phyloP scores from a whole-genome alignment of 306 rosid genomes.

The Vicia faba region DNA sequence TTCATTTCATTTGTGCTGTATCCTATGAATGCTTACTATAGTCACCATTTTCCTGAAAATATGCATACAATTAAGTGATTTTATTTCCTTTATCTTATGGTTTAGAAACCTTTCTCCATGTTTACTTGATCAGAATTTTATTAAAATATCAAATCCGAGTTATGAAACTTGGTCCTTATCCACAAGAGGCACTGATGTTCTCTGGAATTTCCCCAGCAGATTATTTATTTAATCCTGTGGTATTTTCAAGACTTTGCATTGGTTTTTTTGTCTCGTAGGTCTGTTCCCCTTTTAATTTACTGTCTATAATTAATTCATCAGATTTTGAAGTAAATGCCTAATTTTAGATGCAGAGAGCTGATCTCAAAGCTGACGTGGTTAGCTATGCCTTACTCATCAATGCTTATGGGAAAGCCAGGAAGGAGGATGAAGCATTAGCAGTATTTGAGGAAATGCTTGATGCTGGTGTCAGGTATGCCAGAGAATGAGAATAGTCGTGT shows the following conservation, averaged over 20 bases:
- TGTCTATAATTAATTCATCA: slow-evolving; percentile 46
- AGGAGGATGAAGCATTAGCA: slow-evolving; percentile 96
- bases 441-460: slow-evolving; percentile 98
- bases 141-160: not conserved
- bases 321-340: slow-evolving; percentile 55
- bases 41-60: not conserved
- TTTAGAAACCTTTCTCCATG: no score
- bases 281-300: slow-evolving; percentile 41
- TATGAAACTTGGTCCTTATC: slow-evolving; percentile 25
- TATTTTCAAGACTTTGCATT: slow-evolving; percentile 23
- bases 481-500: slow-evolving; percentile 9
- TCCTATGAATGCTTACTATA: not conserved
- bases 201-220: slow-evolving; percentile 14
- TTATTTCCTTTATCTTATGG: not conserved
- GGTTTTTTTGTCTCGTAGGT: slow-evolving; percentile 7
- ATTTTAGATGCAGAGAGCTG: slow-evolving; percentile 96
- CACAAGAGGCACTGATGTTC: slow-evolving; percentile 14
- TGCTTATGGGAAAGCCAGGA: slow-evolving; percentile 97
- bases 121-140: no score
- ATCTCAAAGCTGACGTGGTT: slow-evolving; percentile 83
- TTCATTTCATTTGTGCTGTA: slow-evolving; percentile 3
- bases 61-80: no score
- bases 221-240: slow-evolving; percentile 30
- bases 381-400: slow-evolving; percentile 83
- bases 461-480: slow-evolving; percentile 86